phyloP scores from a whole-genome alignment of 2,329 filamentous ascomycete genomes.

The Paecilomyces sp. region DNA sequence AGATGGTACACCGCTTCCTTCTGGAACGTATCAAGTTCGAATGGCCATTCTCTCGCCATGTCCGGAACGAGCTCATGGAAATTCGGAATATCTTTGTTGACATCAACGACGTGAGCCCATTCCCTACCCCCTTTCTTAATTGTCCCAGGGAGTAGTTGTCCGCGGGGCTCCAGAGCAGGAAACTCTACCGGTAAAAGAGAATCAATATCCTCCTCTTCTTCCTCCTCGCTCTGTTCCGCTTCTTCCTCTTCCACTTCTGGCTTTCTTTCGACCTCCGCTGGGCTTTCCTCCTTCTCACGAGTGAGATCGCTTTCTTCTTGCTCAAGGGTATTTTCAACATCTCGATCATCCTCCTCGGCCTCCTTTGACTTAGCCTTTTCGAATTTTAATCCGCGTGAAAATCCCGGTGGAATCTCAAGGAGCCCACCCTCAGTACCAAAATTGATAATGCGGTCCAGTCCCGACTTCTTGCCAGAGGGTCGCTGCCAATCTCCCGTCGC shows the following conservation, averaged over 20 bases:
- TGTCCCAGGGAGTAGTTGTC: conserved; percentile 64
- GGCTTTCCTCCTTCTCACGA: conserved; percentile 44
- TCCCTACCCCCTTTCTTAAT: conserved; percentile 71
- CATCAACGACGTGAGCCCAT: conserved; percentile 98
- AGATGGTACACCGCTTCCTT: conserved; percentile 98
- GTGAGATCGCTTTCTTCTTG: conserved; percentile 33
- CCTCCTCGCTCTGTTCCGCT: conserved; percentile 27
- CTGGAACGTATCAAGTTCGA: conserved; percentile 95
- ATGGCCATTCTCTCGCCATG: conserved; percentile 94
- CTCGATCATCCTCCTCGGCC: conserved; percentile 57
- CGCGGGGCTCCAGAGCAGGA: conserved; percentile 77
- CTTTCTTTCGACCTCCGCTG: conserved; percentile 24
- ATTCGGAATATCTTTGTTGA: conserved; percentile 88
- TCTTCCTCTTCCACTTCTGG: conserved; percentile 19
- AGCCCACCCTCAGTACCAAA: conserved; percentile 70
- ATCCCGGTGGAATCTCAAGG: conserved; percentile 73
- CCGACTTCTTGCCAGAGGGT: conserved; percentile 34
- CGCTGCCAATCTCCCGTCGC: conserved; percentile 42
- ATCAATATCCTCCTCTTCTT: conserved; percentile 64
- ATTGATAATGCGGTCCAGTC: conserved; percentile 79
- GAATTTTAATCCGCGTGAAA: conserved; percentile 71
- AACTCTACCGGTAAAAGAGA: conserved; percentile 86
- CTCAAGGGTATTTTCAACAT: conserved; percentile 59
- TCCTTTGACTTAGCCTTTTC: conserved; percentile 51
- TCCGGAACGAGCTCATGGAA: conserved; percentile 89